phyloP scores from a whole-genome alignment of 257 asterid species.

The Jaltomata sinuosa region DNA sequence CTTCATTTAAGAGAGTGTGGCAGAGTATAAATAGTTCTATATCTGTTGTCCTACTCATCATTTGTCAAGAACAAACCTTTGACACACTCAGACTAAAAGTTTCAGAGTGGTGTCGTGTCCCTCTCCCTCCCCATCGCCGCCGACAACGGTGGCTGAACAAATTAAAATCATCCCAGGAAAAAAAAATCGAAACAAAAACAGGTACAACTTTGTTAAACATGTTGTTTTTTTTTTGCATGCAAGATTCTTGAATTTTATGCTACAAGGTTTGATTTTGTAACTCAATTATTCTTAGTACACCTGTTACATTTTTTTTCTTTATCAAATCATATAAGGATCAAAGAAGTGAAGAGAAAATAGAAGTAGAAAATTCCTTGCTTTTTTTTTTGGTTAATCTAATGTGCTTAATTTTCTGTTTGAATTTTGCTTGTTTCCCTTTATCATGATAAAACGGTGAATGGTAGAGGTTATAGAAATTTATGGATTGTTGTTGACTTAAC shows the following conservation, averaged over 20 bases:
- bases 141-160: not conserved
- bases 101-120: not conserved
- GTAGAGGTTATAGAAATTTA: not conserved
- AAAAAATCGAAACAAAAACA: not conserved
- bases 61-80: not conserved
- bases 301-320: too few species aligned
- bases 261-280: not conserved
- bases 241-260: not conserved
- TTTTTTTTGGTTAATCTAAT: too few species aligned
- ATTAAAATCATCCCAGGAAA: not conserved
- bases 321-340: not conserved
- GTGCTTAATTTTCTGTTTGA: not conserved
- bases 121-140: not conserved
- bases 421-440: not conserved
- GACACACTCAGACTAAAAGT: not conserved
- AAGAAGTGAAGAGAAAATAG: not conserved
- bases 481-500: not conserved
- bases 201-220: not conserved
- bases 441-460: not conserved
- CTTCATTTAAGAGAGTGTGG: not conserved
- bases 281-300: too few species aligned
- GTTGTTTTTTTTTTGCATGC: not conserved
- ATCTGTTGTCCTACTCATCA: not conserved
- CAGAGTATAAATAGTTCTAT: not conserved
- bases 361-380: not conserved